These are phyloP conservation scores for Pyrenophora tritici-repentis DNA, from an alignment of 2,329 filamentous ascomycete species.

Conservation along the genomic window DNA sequence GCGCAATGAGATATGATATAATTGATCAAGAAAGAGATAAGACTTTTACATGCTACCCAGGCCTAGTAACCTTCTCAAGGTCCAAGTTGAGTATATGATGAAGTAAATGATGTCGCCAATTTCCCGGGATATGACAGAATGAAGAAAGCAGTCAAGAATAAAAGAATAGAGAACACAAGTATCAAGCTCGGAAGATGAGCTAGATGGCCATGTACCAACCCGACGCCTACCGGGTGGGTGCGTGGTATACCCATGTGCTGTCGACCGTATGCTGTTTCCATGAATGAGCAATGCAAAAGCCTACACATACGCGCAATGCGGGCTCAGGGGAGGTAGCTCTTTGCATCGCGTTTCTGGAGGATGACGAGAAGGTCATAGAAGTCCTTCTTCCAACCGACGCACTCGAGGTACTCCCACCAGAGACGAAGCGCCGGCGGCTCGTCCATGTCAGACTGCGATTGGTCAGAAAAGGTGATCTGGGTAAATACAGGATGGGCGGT, in stretches of 20 bases:
- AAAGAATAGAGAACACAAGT: not conserved
- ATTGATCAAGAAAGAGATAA: not conserved
- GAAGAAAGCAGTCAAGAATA: not conserved
- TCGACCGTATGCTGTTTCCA: not conserved
- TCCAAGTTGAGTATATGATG: not conserved
- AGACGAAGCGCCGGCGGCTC: conserved; percentile 50
- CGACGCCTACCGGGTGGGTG: too few species aligned
- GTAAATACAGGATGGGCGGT: not conserved
- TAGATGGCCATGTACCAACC: too few species aligned
- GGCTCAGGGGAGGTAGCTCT: conserved; percentile 4
- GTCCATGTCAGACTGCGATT: conserved; percentile 45
- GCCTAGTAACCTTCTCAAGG: not conserved
- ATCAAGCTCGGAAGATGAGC: too few species aligned
- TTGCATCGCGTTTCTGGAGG: conserved; percentile 20
- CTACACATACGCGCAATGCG: not conserved
- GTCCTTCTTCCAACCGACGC: conserved; percentile 47
- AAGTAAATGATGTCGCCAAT: not conserved
- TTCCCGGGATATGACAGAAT: too few species aligned
- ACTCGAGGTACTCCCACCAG: conserved; percentile 56
- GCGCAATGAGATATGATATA: too few species aligned
- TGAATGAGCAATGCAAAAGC: not conserved
- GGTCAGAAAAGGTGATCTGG: not conserved
- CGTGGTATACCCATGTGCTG: too few species aligned
- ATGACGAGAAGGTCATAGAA: conserved; percentile 51
- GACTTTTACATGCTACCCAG: conserved; percentile 2